These are phyloP conservation scores for Vanrija sp. DNA, from an alignment of 1,284 basidiomycete species.

Conservation along the genomic window DNA sequence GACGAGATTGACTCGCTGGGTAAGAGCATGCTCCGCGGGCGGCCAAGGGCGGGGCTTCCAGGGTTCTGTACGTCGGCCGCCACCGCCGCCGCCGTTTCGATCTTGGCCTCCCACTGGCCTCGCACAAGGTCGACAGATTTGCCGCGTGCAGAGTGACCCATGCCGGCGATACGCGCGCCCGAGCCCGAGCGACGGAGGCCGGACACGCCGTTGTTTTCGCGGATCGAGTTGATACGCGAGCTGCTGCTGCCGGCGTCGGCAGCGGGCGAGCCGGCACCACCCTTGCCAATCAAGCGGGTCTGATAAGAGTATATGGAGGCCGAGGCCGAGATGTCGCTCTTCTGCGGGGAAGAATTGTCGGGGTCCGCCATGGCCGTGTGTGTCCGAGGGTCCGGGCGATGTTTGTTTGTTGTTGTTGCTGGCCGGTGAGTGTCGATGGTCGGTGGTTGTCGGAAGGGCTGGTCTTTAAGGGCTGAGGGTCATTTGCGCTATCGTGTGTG, in stretches of 20 bases:
- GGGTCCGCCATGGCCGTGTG: conserved; percentile 7
- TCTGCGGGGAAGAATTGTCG: conserved; percentile 25
- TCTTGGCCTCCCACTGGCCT: conserved; percentile 43
- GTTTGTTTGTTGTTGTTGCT: conserved; percentile 1
- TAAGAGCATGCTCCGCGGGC: conserved; percentile 10
- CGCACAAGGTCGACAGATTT: conserved; percentile 40
- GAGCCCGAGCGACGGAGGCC: conserved; percentile 21
- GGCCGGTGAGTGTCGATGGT: too few species aligned
- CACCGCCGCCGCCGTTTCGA: conserved; percentile 19
- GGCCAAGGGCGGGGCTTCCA: neutral
- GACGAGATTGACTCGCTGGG: too few species aligned
- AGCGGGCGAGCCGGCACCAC: neutral
- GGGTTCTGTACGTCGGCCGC: neutral
- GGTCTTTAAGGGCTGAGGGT: too few species aligned
- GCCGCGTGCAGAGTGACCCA: conserved; percentile 12
- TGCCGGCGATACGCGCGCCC: conserved; percentile 16
- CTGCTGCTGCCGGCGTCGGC: neutral
- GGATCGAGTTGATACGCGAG: conserved; percentile 18
- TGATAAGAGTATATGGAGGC: conserved; percentile 42
- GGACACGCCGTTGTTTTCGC: conserved; percentile 5
- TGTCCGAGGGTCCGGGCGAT: neutral
- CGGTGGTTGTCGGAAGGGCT: neutral
- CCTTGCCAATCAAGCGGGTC: conserved; percentile 26
- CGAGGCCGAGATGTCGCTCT: conserved; percentile 23
- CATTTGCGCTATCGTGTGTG: too few species aligned